These are phyloP conservation scores for Trichoderma gamsii DNA, from an alignment of 495 filamentous ascomycete genomes.

Conservation along the genomic window DNA sequence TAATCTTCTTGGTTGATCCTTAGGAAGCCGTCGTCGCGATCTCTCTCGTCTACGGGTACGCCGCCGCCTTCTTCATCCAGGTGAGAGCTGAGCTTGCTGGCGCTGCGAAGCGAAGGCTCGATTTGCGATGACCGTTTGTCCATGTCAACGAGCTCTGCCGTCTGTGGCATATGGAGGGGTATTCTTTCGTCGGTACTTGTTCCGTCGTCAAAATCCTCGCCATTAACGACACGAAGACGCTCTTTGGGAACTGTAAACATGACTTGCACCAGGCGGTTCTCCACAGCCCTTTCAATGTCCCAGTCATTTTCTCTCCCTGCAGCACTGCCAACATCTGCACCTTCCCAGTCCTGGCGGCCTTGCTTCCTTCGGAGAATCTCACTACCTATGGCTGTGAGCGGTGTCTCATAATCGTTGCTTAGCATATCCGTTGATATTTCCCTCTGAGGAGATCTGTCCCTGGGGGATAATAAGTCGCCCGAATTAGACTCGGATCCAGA, in stretches of 20 bases:
- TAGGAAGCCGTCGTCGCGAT: conserved; percentile 14
- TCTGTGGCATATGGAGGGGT: conserved; percentile 1
- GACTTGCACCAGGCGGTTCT: conserved; percentile 76
- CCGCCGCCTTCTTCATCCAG: conserved; percentile 13
- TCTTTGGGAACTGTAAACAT: conserved; percentile 91
- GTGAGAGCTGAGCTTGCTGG: conserved; percentile 1
- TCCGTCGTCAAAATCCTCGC: conserved; percentile 28
- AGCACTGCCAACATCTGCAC: conserved; percentile 18
- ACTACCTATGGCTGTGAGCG: conserved; percentile 26
- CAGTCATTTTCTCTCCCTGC: conserved; percentile 60
- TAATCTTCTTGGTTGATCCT: conserved; percentile 6
- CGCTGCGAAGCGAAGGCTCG: background rate
- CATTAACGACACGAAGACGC: conserved; percentile 80
- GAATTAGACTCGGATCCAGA: conserved; percentile 20
- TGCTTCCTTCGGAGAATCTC: conserved; percentile 35
- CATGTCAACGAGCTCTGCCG: conserved; percentile 26
- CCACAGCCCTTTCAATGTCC: conserved; percentile 81
- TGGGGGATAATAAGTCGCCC: background rate
- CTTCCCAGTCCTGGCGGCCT: conserved; percentile 39
- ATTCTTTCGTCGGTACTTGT: conserved; percentile 38
- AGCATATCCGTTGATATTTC: conserved; percentile 25
- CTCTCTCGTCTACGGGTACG: conserved; percentile 19
- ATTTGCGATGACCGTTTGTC: conserved; percentile 17
- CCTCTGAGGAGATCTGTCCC: conserved; percentile 21
- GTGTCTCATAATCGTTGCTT: conserved; percentile 26